Evolutionary conservation across 83 land plant genomes (phyloP).

Genomic region (Thuja plicata): DNA sequence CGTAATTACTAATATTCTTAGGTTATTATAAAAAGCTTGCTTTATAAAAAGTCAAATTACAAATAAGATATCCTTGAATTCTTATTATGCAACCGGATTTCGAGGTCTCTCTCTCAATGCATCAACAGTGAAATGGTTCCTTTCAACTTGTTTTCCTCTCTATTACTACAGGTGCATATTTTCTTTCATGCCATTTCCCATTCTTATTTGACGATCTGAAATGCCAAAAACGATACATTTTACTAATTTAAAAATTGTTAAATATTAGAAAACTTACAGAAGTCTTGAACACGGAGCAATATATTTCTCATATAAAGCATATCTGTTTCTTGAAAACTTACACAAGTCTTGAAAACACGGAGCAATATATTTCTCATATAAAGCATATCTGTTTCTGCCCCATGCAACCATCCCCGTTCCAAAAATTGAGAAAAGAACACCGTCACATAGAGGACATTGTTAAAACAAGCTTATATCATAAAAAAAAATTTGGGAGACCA

Average conservation of each 20-base stretch:
- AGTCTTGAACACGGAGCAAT: not conserved
- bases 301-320: not conserved
- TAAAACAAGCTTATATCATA: not conserved
- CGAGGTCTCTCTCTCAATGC: not conserved
- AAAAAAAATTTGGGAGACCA: not conserved
- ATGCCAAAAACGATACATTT: not conserved
- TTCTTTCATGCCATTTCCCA: not conserved
- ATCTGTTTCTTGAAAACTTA: not conserved
- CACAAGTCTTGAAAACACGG: not conserved
- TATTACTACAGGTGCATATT: not conserved
- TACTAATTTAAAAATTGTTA: not conserved
- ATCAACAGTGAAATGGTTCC: not conserved
- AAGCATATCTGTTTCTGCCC: not conserved
- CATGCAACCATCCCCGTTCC: not conserved
- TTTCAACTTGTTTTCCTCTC: not conserved
- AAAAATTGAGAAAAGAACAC: not conserved
- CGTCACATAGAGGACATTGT: not conserved
- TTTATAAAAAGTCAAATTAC: not conserved
- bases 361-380: no score
- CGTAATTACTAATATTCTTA: no score
- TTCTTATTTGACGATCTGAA: not conserved
- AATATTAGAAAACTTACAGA: not conserved
- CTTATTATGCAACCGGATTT: no score
- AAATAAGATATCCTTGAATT: not conserved
- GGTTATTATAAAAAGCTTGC: no score